These are phyloP conservation scores for Helicostylum pulchrum DNA, from an alignment of 192 early-diverging fungal species.

Conservation along the genomic window DNA sequence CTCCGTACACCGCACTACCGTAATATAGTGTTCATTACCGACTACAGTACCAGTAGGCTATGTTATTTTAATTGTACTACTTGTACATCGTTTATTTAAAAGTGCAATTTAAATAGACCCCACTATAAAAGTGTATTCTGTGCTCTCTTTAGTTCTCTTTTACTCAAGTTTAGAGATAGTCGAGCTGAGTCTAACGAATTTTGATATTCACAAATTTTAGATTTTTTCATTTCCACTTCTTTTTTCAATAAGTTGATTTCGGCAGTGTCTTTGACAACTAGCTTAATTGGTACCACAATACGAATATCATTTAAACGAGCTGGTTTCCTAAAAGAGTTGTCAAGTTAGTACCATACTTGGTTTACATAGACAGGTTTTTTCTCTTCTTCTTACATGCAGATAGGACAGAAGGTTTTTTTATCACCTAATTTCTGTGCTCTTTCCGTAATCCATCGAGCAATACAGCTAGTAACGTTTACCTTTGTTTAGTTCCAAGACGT, in stretches of 20 bases:
- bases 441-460: neutral
- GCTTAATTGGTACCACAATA: neutral
- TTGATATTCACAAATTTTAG: neutral
- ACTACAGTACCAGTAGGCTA: too few species aligned
- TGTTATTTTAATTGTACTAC: too few species aligned
- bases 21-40: too few species aligned
- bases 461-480: neutral
- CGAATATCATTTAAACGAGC: neutral
- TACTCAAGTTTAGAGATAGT: neutral
- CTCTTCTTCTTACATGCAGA: neutral
- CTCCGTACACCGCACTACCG: too few species aligned
- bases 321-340: neutral
- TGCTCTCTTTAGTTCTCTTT: neutral
- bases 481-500: neutral
- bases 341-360: neutral
- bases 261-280: neutral
- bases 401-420: neutral
- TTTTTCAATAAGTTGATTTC: neutral
- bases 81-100: neutral
- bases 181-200: neutral
- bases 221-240: neutral
- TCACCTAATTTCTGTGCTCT: neutral
- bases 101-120: too few species aligned
- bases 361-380: neutral
- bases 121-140: neutral